Percentiles rank a stretch among this genome's conserved stretches.
phyloP scores from a whole-genome alignment of 345 rosid genomes.

The Melaleuca alternifolia region DNA sequence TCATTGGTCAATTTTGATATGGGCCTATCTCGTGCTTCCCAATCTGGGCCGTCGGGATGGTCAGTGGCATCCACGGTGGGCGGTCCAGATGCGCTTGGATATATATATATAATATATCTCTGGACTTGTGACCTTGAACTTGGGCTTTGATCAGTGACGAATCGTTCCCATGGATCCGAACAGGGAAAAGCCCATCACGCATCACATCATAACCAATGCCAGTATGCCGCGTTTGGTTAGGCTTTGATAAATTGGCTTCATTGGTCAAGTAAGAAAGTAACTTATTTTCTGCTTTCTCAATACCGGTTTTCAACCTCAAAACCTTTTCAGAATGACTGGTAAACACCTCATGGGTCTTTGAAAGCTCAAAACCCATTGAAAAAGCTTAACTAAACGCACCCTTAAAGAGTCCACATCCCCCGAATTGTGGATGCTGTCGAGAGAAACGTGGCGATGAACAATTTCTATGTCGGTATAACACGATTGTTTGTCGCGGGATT shows the following conservation, averaged over 20 bases:
- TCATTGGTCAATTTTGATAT: not conserved
- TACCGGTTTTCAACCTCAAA: no score
- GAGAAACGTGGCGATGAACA: not conserved
- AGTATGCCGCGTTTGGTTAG: no score
- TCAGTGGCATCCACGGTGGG: not conserved
- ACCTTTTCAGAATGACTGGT: no score
- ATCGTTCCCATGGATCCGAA: not conserved
- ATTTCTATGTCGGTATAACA: no score
- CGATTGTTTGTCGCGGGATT: not conserved
- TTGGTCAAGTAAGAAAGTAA: no score
- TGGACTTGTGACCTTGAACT: not conserved
- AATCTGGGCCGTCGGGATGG: not conserved
- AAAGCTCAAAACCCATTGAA: no score
- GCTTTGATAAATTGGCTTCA: no score
- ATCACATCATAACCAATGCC: not conserved
- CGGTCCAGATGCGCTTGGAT: not conserved
- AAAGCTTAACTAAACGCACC: no score
- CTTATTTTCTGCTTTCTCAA: no score
- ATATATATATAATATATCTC: not conserved
- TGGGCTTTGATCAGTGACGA: not conserved
- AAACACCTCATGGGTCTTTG: no score
- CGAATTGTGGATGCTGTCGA: fast-evolving
- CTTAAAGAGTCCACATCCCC: not conserved
- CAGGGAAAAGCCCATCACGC: not conserved
- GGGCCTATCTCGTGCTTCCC: not conserved